Evolutionary conservation across 1,284 basidiomycete genomes (phyloP).

Genomic region (Tilletia walkeri): DNA sequence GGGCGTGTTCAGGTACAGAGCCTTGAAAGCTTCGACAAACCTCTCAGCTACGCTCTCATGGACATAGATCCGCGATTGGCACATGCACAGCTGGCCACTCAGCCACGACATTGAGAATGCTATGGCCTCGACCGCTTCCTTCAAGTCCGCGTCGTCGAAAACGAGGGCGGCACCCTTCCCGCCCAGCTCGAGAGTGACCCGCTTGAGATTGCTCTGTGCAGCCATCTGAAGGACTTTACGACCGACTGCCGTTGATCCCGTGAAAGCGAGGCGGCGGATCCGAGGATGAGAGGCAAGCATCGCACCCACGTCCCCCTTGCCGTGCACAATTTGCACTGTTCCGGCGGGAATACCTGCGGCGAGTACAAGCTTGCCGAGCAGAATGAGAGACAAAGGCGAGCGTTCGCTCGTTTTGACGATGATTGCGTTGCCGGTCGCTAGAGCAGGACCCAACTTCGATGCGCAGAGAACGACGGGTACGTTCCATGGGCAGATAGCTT

Average conservation of each 20-base stretch:
- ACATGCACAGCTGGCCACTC: slow-evolving; percentile 90
- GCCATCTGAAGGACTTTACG: slow-evolving; percentile 5
- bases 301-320: slow-evolving; percentile 10
- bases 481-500: slow-evolving; percentile 14
- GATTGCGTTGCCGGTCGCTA: slow-evolving; percentile 20
- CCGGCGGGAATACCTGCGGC: slow-evolving; percentile 21
- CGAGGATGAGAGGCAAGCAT: slow-evolving; percentile 18
- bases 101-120: slow-evolving; percentile 94
- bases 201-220: slow-evolving; percentile 47
- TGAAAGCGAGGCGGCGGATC: slow-evolving; percentile 20
- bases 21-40: slow-evolving; percentile 64
- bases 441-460: slow-evolving; percentile 9
- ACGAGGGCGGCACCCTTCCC: slow-evolving; percentile 93
- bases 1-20: background rate
- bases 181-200: slow-evolving; percentile 83
- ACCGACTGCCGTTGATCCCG: slow-evolving; percentile 12
- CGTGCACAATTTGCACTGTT: slow-evolving; percentile 19
- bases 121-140: slow-evolving; percentile 79
- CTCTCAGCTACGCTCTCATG: slow-evolving; percentile 73
- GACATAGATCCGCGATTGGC: slow-evolving; percentile 83
- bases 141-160: slow-evolving; percentile 87
- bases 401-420: slow-evolving; percentile 21
- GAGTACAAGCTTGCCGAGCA: slow-evolving; percentile 4
- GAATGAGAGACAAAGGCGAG: background rate
- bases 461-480: background rate